Evolutionary conservation across 257 asterid species (phyloP), one percentile per base, ranked within the genome.

Genomic region (Paraleonurus japonicus): DNA sequence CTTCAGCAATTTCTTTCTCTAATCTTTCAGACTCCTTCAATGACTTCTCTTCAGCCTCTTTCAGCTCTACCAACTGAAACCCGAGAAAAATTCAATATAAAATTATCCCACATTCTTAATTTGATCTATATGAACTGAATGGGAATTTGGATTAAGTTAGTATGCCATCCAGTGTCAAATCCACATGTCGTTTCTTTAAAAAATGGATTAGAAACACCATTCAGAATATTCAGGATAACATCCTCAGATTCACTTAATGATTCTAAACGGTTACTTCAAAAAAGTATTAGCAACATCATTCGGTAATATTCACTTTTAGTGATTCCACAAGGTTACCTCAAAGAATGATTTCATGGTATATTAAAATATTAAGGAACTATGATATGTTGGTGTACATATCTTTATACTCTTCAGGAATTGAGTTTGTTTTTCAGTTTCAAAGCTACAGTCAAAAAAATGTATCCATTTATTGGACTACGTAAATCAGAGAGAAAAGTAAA

Each of bases 1-100:
- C 92, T 1, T 92, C 98, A 6, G 88, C 95, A 77, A 92, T 81
- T 83, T 92, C 98, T 73, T 87, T 92, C 58, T 92, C 97, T 79
- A 90, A 23, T 81, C 96, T 92, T 76, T 85, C 96, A 45, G 97
- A 87, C 73, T 90, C 96, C 82, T 90, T 79, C 35, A 90, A 61
- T 24, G 98, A 93, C 71, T 43, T 75, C 85, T 85, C 70, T 83
- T 93, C 98, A 5, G 96, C 92, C 60, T 87, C 97, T 85, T 93
- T 90, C 85, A 93, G 85, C 81, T 93, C 97, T 65, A 90, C 89
- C 91, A 90, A 82, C 98, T 92, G 87, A 74, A 77, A 67, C 54
- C 58, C 74, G 67, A 67, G 41, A 12, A 22, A 69, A 54, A 11
- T 47, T 60, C 17, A 71, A 30, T 35, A 35, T 43, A 60, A 68